Conservation (phyloP, 1,284 basidiomycete species). For the Cystobasidium sp. region DNA sequence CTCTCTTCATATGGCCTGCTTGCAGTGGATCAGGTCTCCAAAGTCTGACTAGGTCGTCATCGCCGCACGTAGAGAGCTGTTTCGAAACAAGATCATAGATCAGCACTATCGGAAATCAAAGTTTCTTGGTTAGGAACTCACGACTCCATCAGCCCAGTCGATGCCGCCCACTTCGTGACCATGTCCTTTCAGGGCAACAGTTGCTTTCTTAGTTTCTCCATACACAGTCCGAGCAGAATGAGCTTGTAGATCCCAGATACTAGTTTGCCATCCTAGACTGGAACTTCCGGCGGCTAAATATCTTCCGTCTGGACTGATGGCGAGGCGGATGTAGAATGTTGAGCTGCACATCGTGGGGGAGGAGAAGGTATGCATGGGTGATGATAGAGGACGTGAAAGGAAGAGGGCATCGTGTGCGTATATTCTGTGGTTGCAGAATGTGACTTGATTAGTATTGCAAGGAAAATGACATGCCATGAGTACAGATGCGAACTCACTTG, state of each 20-base stretch:
- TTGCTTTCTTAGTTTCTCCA: conserved; percentile 35
- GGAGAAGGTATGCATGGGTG: conserved; percentile 45
- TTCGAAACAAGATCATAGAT: not conserved
- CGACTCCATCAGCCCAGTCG: conserved; percentile 48
- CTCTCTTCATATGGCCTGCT: not conserved
- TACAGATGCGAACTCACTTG: conserved; percentile 37
- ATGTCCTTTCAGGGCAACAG: conserved; percentile 45
- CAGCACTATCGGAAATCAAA: not conserved
- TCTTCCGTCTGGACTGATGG: conserved; percentile 50
- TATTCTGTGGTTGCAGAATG: conserved; percentile 42
- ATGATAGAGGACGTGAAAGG: conserved; percentile 45
- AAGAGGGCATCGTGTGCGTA: conserved; percentile 48
- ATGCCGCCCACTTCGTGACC: conserved; percentile 49
- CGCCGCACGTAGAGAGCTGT: conserved; percentile 49
- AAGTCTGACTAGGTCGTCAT: conserved; percentile 48
- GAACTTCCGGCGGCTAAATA: conserved; percentile 50
- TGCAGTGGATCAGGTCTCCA: conserved; percentile 45
- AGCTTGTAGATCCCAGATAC: conserved; percentile 31
- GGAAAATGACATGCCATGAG: not conserved
- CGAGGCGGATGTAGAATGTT: conserved; percentile 51
- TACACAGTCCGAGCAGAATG: conserved; percentile 14
- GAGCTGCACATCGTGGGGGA: conserved; percentile 29
- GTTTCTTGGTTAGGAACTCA: not conserved
- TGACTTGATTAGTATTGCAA: not conserved
- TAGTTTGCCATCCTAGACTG: conserved; percentile 17